A percentile compares a stretch with the other conserved stretches of the same genome.
These are phyloP conservation scores for Phoenix dactylifera DNA, from an alignment of 176 grass and related monocot species.

Conservation along the genomic window DNA sequence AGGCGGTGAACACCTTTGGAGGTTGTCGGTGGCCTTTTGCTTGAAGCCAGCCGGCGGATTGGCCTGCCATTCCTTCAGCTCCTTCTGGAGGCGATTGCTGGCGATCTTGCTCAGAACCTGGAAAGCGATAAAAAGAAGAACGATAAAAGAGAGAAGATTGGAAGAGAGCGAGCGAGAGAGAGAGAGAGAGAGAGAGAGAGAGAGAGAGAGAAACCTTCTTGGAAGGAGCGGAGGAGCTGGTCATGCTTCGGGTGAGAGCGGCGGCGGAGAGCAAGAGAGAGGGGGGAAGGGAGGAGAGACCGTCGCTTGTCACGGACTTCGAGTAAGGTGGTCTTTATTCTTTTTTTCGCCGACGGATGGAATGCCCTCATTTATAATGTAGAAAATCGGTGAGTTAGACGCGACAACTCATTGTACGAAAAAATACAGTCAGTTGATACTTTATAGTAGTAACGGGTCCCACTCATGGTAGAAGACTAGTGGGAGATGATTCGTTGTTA, in stretches of 20 bases:
- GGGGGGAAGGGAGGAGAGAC: not conserved
- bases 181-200: not conserved
- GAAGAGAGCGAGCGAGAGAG: not conserved
- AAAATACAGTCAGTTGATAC: no score
- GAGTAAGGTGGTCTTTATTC: no score
- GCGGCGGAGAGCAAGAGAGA: conserved; percentile 5
- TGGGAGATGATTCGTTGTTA: no score
- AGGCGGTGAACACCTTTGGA: conserved; percentile 49
- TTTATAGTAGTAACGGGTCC: no score
- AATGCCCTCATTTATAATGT: no score
- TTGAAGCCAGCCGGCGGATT: conserved; percentile 65
- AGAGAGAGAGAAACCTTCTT: conserved; percentile 17
- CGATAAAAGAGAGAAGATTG: not conserved
- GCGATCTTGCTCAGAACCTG: conserved; percentile 97
- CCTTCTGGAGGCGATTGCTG: conserved; percentile 74
- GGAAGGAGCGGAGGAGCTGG: conserved; percentile 28
- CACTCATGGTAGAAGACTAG: no score
- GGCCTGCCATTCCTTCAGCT: conserved; percentile 79
- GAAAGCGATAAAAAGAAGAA: not conserved
- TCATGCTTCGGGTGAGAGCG: conserved; percentile 22
- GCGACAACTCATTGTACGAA: no score
- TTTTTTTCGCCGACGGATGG: no score
- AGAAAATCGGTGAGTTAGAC: no score
- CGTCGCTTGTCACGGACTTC: no score
- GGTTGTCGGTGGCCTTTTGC: conserved; percentile 65